phyloP scores from a whole-genome alignment of 768 basidiomycete genomes.

The Tricholoma matsutake region DNA sequence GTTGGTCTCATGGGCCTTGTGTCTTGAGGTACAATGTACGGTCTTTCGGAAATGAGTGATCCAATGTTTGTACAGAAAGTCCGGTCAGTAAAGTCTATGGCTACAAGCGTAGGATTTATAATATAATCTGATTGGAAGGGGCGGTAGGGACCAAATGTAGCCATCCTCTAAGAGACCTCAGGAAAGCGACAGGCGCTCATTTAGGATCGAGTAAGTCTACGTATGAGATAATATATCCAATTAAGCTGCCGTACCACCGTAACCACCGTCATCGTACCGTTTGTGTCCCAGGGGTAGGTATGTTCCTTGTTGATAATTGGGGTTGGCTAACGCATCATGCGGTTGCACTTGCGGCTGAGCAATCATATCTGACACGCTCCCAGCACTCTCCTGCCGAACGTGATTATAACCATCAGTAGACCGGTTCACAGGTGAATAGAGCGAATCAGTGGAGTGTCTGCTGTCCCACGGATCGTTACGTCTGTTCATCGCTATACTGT shows the following conservation, averaged over 20 bases:
- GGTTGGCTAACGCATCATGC: conserved; percentile 37
- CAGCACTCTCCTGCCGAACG: conserved; percentile 49
- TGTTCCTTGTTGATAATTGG: conserved; percentile 28
- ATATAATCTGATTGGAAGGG: background rate
- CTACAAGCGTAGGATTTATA: background rate
- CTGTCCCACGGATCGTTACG: conserved; percentile 72
- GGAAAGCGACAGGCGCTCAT: background rate
- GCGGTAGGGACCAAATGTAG: background rate
- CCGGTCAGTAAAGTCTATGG: background rate
- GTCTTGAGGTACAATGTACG: background rate
- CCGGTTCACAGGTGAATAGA: conserved; percentile 18
- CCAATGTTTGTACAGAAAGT: background rate
- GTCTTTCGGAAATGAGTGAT: background rate
- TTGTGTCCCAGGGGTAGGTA: conserved; percentile 31
- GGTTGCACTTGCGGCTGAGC: conserved; percentile 46
- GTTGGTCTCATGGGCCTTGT: too few relatives aligned
- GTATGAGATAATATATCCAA: too few relatives aligned
- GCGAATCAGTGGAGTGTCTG: conserved; percentile 45
- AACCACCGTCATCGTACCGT: background rate
- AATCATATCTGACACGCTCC: conserved; percentile 54
- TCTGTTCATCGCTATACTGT: conserved; percentile 59
- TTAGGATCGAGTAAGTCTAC: background rate
- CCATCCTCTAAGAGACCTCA: background rate
- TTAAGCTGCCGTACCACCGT: background rate
- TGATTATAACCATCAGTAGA: conserved; percentile 42